Conservation (phyloP, 2,329 filamentous ascomycete species). For the Dothideomycetes sp. region DNA sequence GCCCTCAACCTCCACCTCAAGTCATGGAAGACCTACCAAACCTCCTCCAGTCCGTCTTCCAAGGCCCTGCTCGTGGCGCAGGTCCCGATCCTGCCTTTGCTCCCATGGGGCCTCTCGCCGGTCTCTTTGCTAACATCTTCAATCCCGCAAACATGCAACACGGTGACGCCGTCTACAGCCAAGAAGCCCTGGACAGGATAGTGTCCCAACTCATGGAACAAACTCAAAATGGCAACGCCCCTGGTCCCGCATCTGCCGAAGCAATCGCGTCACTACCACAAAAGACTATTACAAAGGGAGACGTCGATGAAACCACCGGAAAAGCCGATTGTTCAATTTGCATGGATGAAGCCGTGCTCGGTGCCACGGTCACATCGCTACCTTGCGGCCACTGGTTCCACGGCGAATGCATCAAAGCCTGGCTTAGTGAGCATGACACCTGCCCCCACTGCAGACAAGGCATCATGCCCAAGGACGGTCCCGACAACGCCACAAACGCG, state of each 20-base stretch:
- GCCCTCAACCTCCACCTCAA: slow-evolving; percentile 33
- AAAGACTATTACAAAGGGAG: slow-evolving; percentile 58
- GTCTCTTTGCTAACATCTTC: slow-evolving; percentile 38
- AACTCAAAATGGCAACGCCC: slow-evolving; percentile 64
- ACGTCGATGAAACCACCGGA: slow-evolving; percentile 61
- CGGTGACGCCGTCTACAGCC: slow-evolving; percentile 80
- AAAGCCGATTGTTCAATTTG: slow-evolving; percentile 84
- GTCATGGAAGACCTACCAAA: slow-evolving; percentile 3
- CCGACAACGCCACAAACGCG: slow-evolving; percentile 16
- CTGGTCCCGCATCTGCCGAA: slow-evolving; percentile 67
- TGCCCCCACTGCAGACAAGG: slow-evolving; percentile 70
- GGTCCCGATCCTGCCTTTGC: slow-evolving; percentile 8
- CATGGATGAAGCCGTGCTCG: slow-evolving; percentile 71
- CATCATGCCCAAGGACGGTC: slow-evolving; percentile 32
- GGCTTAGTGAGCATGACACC: slow-evolving; percentile 85
- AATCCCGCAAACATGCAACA: slow-evolving; percentile 34
- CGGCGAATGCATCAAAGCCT: slow-evolving; percentile 67
- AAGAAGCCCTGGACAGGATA: slow-evolving; percentile 83
- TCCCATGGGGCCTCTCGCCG: slow-evolving; percentile 31
- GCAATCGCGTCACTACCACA: slow-evolving; percentile 63
- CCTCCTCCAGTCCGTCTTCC: slow-evolving; percentile 12
- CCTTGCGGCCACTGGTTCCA: slow-evolving; percentile 96
- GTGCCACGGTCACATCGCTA: slow-evolving; percentile 64
- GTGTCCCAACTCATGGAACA: slow-evolving; percentile 84
- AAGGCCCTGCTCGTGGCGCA: slow-evolving; percentile 6